phyloP scores from a whole-genome alignment of 2,329 filamentous ascomycete genomes.

The Ceratocystis variospora region DNA sequence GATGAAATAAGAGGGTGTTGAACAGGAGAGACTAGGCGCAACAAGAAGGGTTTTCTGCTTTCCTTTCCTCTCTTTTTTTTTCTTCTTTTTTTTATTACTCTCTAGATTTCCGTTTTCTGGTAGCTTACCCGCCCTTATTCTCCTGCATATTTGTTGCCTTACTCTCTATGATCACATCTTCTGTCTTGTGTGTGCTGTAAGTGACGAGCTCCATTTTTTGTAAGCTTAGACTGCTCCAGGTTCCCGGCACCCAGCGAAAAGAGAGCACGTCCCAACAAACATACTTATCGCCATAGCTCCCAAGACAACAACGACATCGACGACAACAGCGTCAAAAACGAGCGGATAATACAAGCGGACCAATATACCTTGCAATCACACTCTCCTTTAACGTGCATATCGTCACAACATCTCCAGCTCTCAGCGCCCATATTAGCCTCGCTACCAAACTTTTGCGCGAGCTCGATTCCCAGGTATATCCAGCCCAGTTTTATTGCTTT shows the following conservation, averaged over 20 bases:
- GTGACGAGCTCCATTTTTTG: not conserved
- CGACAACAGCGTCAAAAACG: not conserved
- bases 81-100: not conserved
- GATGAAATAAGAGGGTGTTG: not conserved
- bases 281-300: not conserved
- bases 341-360: not conserved
- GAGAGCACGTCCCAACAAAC: not conserved
- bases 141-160: not conserved
- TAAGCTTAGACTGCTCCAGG: not conserved
- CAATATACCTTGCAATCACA: not conserved
- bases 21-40: not conserved
- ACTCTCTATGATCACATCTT: not conserved
- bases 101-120: not conserved
- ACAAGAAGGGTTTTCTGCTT: not conserved
- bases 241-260: not conserved
- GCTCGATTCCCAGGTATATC: not conserved
- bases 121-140: no score
- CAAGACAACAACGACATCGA: not conserved
- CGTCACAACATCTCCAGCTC: not conserved
- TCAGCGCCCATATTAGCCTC: not conserved
- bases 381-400: conserved; percentile 1
- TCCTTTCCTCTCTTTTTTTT: not conserved
- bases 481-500: not conserved
- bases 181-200: not conserved
- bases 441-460: not conserved